These are phyloP conservation scores for Dothistroma septosporum DNA, from an alignment of 2,329 filamentous ascomycete species.

Conservation along the genomic window DNA sequence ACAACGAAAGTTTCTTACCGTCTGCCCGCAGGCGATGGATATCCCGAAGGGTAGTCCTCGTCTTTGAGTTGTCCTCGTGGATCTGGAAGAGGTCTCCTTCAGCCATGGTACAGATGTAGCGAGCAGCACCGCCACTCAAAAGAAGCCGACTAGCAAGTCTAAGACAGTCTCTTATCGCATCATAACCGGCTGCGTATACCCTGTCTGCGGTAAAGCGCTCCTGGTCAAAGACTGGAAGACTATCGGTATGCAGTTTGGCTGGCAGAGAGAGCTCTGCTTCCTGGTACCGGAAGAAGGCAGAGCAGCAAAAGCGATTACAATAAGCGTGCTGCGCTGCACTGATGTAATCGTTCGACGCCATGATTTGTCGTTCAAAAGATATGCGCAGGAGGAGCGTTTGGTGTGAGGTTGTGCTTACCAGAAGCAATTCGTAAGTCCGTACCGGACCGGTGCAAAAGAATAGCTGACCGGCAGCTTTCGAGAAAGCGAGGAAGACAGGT, in stretches of 20 bases:
- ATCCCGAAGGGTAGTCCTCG: neutral
- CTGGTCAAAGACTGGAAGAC: neutral
- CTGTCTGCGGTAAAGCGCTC: neutral
- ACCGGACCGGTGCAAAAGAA: neutral
- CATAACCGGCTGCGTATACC: neutral
- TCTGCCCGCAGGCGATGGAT: neutral
- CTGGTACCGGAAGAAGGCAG: constrained; percentile 2
- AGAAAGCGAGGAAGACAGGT: neutral
- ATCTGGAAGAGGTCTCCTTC: constrained; percentile 5
- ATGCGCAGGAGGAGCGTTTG: neutral
- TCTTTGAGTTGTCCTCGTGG: neutral
- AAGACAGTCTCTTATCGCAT: neutral
- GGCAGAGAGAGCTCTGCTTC: neutral
- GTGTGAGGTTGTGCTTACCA: neutral
- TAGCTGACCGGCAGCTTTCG: neutral
- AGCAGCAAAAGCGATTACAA: constrained; percentile 6
- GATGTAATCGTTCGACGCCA: neutral
- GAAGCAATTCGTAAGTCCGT: neutral
- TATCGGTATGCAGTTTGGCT: neutral
- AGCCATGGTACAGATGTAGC: constrained; percentile 1
- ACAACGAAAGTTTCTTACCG: neutral
- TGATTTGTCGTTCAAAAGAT: neutral
- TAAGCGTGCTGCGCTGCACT: neutral
- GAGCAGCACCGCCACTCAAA: neutral
- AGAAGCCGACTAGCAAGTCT: constrained; percentile 2